A percentile compares a stretch with the other conserved stretches of the same genome.
phyloP scores from a whole-genome alignment of 148 eudicot genomes.

The Cornus suecica region DNA sequence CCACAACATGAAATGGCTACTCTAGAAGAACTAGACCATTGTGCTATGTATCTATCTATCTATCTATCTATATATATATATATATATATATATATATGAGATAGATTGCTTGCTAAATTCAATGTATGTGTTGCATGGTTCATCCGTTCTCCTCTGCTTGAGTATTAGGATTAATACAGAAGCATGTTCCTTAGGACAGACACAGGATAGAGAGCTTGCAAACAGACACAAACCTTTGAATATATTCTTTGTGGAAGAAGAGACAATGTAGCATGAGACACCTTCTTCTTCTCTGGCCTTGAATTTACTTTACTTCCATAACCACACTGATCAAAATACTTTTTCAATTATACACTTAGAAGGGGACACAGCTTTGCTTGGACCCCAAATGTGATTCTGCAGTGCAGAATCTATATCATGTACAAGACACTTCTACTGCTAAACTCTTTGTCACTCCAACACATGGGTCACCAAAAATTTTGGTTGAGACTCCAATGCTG shows the following conservation, averaged over 20 bases:
- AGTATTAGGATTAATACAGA: no score
- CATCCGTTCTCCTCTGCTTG: no score
- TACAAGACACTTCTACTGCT: constrained; percentile 74
- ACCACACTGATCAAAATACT: background rate
- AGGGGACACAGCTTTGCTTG: constrained; percentile 17
- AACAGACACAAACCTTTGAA: background rate
- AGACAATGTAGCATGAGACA: background rate
- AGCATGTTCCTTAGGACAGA: no score
- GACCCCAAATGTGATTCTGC: background rate
- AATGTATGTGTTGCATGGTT: no score
- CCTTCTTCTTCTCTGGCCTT: background rate
- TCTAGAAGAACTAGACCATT: no score
- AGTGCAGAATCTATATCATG: constrained; percentile 16
- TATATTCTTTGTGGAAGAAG: background rate
- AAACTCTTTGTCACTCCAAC: constrained; percentile 54
- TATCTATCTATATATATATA: no score
- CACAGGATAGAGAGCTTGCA: no score
- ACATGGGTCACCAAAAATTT: constrained; percentile 72
- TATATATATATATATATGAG: no score
- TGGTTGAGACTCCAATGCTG: constrained; percentile 46
- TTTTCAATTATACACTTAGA: background rate
- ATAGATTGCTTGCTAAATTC: no score
- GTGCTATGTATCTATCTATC: no score
- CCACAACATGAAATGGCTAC: no score
- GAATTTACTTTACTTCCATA: background rate